Conservation (phyloP, 257 asterid genomes). For the Solanum chilense region DNA sequence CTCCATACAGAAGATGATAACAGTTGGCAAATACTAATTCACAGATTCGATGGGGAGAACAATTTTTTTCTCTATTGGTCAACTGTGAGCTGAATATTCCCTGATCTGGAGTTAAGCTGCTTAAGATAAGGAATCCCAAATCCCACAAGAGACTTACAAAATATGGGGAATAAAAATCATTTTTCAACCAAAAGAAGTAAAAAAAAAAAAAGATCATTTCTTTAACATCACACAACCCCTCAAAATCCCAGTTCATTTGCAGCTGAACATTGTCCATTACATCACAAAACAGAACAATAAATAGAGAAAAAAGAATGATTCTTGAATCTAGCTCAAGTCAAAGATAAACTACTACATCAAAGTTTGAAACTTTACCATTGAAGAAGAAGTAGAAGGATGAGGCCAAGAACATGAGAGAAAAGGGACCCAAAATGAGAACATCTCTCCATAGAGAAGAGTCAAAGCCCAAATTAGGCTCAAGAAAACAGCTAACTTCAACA, state of each 20-base stretch:
- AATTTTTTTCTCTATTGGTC: not conserved
- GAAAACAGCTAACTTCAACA: conserved; percentile 49
- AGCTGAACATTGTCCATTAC: not conserved
- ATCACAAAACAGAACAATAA: not conserved
- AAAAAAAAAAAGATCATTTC: not conserved
- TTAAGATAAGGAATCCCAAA: not conserved
- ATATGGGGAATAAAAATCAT: not conserved
- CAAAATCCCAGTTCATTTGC: not conserved
- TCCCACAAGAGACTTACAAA: not conserved
- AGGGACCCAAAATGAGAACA: conserved; percentile 79
- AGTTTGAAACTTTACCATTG: not conserved
- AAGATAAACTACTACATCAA: not conserved
- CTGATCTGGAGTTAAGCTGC: not conserved
- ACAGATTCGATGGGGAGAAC: not conserved
- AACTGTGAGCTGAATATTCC: not conserved
- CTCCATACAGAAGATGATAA: too few species aligned
- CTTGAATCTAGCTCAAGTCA: not conserved
- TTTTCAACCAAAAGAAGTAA: not conserved
- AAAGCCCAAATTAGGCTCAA: conserved; percentile 61
- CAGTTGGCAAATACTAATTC: not conserved
- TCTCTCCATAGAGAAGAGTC: conserved; percentile 78
- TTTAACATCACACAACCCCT: not conserved
- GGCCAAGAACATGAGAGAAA: conserved; percentile 84
- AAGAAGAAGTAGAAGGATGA: conserved; percentile 22
- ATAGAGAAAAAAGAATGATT: not conserved